Percentiles rank a stretch among this genome's conserved stretches.
These are phyloP conservation scores for Saccharomycopsis guyanensis DNA, from an alignment of 805 yeast species.

Conservation along the genomic window DNA sequence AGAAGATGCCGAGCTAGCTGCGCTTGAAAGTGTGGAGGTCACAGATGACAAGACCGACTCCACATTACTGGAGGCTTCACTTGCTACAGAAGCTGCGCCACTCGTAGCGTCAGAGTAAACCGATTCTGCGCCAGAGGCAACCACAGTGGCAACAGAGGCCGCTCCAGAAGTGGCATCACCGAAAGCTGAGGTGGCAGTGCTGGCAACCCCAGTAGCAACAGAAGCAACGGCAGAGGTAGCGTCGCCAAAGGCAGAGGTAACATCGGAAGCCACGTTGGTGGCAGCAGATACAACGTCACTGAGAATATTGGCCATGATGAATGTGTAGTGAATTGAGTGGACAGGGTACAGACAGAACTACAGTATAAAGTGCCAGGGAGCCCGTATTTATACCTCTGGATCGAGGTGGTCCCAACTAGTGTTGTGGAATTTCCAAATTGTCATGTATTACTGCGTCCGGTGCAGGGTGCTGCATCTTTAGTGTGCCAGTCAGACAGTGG, in stretches of 20 bases:
- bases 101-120: background rate
- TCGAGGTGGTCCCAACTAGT: no score
- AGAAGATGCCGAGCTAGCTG: conserved; percentile 21
- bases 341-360: no score
- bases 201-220: conserved; percentile 6
- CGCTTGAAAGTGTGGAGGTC: conserved; percentile 13
- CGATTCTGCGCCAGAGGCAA: background rate
- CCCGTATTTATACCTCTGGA: no score
- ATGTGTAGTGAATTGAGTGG: no score
- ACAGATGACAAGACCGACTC: background rate
- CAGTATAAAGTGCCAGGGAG: no score
- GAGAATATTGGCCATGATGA: no score
- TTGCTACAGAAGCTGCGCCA: background rate
- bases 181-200: conserved; percentile 8
- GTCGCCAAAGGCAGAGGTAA: conserved; percentile 1
- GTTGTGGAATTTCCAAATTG: no score
- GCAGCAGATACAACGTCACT: conserved; percentile 2
- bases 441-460: no score
- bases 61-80: no score
- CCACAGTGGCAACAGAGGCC: conserved; percentile 10
- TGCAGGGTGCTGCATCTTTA: no score
- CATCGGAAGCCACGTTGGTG: background rate
- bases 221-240: conserved; percentile 10
- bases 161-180: conserved; percentile 4
- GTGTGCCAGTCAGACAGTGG: no score